These are phyloP conservation scores for Phialocephala subalpina DNA, from an alignment of 2,329 filamentous ascomycete species.

Conservation along the genomic window DNA sequence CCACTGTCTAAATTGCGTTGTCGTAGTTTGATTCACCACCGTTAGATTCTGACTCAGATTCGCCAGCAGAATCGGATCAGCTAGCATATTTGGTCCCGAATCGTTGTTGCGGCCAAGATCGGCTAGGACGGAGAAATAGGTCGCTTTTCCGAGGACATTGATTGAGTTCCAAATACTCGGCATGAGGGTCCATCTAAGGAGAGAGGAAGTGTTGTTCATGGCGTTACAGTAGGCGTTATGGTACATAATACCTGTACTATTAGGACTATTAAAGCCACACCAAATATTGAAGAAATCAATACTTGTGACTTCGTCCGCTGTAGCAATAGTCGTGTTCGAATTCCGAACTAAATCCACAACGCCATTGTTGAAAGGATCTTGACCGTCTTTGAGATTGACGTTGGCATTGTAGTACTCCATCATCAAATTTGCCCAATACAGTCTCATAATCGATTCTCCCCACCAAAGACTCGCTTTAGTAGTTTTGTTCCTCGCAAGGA, in stretches of 20 bases:
- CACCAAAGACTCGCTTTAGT: conserved; percentile 1
- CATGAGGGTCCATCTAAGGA: background rate
- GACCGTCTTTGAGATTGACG: background rate
- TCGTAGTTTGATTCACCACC: background rate
- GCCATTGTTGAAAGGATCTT: background rate
- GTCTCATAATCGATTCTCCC: background rate
- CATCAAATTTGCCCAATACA: background rate
- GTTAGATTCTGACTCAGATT: background rate
- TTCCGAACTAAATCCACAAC: background rate
- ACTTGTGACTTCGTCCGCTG: background rate
- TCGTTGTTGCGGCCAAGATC: conserved; percentile 7
- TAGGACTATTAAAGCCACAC: background rate
- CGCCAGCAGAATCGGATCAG: background rate
- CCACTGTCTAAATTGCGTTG: background rate
- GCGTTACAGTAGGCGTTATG: background rate
- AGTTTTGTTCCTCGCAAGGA: background rate
- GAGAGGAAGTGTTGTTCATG: background rate
- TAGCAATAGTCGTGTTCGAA: background rate
- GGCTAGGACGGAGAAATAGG: background rate
- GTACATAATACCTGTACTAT: background rate
- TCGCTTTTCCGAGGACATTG: background rate
- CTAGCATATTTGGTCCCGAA: background rate
- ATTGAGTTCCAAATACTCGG: background rate
- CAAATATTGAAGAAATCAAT: background rate
- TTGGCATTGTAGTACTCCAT: background rate